phyloP scores from a whole-genome alignment of 2,329 filamentous ascomycete genomes.

The Elsinoe ampelina region DNA sequence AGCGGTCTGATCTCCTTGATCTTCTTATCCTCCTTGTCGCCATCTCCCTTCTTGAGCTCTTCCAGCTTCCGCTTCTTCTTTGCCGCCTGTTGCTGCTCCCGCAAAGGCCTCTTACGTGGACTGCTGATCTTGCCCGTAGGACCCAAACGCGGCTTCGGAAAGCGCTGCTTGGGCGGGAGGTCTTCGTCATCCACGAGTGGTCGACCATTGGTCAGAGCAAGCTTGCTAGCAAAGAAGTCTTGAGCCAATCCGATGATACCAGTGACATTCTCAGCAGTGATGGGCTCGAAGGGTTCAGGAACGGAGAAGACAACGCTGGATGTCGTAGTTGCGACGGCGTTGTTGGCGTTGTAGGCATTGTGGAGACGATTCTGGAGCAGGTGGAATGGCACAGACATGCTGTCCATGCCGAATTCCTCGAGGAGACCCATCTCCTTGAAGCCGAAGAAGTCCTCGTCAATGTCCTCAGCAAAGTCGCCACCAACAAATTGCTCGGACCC shows the following conservation, averaged over 20 bases:
- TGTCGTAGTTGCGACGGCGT: conserved; percentile 51
- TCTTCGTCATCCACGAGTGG: conserved; percentile 91
- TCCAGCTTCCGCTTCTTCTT: conserved; percentile 76
- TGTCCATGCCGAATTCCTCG: conserved; percentile 78
- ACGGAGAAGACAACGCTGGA: conserved; percentile 56
- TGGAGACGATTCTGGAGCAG: conserved; percentile 85
- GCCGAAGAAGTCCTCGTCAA: conserved; percentile 97
- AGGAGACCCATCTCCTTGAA: conserved; percentile 93
- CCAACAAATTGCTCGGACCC: conserved; percentile 94
- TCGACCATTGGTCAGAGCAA: conserved; percentile 74
- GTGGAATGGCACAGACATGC: conserved; percentile 85
- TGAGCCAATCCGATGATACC: conserved; percentile 79
- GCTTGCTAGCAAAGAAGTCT: conserved; percentile 82
- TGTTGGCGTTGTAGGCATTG: conserved; percentile 72
- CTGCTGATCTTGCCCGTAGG: conserved; percentile 80
- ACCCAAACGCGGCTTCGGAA: conserved; percentile 51
- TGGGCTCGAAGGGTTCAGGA: conserved; percentile 61
- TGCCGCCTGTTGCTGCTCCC: conserved; percentile 72
- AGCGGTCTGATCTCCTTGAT: conserved; percentile 44
- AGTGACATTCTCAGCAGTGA: conserved; percentile 69
- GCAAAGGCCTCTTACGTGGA: conserved; percentile 71
- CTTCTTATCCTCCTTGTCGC: conserved; percentile 21
- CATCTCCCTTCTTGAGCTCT: conserved; percentile 28
- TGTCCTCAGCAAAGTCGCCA: conserved; percentile 94
- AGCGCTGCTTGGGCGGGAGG: conserved; percentile 80